Conservation (phyloP, 1,139 yeast genomes). For the Pichia sp. region DNA sequence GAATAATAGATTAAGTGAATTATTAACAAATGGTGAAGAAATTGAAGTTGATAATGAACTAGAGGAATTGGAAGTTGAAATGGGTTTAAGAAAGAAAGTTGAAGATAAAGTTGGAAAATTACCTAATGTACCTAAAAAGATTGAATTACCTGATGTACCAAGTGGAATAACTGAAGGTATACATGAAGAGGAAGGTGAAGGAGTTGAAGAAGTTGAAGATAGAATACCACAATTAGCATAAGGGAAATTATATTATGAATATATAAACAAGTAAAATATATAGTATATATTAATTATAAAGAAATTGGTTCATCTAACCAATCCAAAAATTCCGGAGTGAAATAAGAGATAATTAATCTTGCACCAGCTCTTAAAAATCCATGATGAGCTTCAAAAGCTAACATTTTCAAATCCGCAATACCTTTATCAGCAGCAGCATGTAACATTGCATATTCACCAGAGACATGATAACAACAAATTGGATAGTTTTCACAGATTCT, state of each 20-base stretch:
- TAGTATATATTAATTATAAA: conserved; percentile 1
- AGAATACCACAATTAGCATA: conserved; percentile 5
- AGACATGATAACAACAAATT: conserved; percentile 90
- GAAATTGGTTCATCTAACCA: conserved; percentile 54
- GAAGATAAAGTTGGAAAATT: not conserved
- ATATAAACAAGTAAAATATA: not conserved
- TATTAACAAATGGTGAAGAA: conserved; percentile 52
- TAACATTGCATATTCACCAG: conserved; percentile 97
- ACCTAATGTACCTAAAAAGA: conserved; percentile 22
- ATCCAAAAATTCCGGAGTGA: conserved; percentile 92
- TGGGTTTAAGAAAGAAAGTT: conserved; percentile 16
- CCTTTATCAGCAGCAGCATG: conserved; percentile 99
- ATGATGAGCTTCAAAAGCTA: conserved; percentile 88
- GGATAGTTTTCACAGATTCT: conserved; percentile 80
- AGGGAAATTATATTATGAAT: not conserved
- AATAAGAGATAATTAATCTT: conserved; percentile 79
- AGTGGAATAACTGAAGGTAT: conserved; percentile 16
- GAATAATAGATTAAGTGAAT: conserved; percentile 37
- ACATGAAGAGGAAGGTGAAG: conserved; percentile 15
- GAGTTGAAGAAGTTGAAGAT: conserved; percentile 15
- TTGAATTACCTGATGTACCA: conserved; percentile 23
- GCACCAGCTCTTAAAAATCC: conserved; percentile 97
- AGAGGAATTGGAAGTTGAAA: conserved; percentile 42
- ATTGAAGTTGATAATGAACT: conserved; percentile 63
- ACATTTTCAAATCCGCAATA: conserved; percentile 75